These are phyloP conservation scores for Diplodia intermedia DNA, from an alignment of 2,329 filamentous ascomycete genomes.

Conservation along the genomic window DNA sequence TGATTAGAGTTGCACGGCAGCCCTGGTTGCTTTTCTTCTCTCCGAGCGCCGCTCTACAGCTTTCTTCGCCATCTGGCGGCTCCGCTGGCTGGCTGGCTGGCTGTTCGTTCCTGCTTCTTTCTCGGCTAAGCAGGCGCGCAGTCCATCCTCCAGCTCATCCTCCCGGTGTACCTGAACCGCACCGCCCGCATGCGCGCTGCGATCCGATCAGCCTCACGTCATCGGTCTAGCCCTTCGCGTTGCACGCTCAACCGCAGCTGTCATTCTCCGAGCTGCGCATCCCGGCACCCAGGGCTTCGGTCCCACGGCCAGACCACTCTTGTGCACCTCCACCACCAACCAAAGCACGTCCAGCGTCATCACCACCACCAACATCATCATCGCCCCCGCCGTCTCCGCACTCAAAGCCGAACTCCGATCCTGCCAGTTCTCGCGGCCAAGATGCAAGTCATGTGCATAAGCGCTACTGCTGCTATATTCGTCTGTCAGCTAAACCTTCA, in stretches of 20 bases:
- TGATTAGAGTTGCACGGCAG: background rate
- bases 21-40: background rate
- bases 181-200: background rate
- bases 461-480: slow-evolving; percentile 2
- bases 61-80: background rate
- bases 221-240: background rate
- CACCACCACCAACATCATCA: background rate
- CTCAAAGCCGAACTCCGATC: background rate
- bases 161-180: slow-evolving; percentile 1
- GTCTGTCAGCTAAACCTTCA: background rate
- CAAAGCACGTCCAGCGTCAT: too few species aligned
- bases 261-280: slow-evolving; percentile 4
- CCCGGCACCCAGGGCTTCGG: background rate
- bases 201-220: background rate
- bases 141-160: background rate
- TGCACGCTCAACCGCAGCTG: background rate
- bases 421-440: background rate
- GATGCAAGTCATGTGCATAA: background rate
- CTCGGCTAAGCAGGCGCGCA: background rate
- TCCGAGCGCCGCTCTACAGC: slow-evolving; percentile 1
- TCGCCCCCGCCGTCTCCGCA: background rate
- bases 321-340: background rate
- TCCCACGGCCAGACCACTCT: slow-evolving; percentile 2
- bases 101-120: background rate
- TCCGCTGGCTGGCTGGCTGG: background rate